Evolutionary conservation across 176 grass and related monocot species (phyloP).

Genomic region (Juncus effusus): DNA sequence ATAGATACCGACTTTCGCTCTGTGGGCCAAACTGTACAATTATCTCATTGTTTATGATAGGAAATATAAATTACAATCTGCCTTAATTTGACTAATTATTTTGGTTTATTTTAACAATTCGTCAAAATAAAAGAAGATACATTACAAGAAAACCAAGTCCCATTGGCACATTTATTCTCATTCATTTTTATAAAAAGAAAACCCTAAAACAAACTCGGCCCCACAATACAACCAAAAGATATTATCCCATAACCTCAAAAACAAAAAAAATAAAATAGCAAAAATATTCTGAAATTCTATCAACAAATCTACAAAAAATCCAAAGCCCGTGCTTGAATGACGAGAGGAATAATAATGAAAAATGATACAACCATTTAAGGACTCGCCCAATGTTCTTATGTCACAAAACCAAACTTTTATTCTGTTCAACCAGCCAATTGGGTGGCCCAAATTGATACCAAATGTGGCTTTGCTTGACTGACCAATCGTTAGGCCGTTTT

Average conservation of each 20-base stretch:
- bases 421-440: constrained; percentile 27
- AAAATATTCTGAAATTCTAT: not conserved
- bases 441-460: constrained; percentile 22
- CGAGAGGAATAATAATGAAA: not conserved
- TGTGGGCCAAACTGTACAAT: not conserved
- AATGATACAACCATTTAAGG: constrained; percentile 14
- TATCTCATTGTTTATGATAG: not conserved
- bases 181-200: not conserved
- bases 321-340: constrained; percentile 13
- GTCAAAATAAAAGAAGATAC: too few species aligned
- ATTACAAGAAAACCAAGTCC: too few species aligned
- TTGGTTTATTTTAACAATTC: too few species aligned
- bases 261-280: not conserved
- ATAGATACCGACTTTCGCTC: not conserved
- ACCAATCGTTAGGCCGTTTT: not conserved
- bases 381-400: constrained; percentile 27
- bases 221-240: not conserved
- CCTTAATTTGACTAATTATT: too few species aligned
- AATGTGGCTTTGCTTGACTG: constrained; percentile 1
- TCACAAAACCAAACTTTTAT: constrained; percentile 26
- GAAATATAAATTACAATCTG: too few species aligned
- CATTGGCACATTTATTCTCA: too few species aligned
- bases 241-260: not conserved
- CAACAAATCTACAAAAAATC: constrained; percentile 19
- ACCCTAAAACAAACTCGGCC: not conserved